Evolutionary conservation across 2,329 filamentous ascomycete species (phyloP).

Genomic region (Madurella mycetomatis): DNA sequence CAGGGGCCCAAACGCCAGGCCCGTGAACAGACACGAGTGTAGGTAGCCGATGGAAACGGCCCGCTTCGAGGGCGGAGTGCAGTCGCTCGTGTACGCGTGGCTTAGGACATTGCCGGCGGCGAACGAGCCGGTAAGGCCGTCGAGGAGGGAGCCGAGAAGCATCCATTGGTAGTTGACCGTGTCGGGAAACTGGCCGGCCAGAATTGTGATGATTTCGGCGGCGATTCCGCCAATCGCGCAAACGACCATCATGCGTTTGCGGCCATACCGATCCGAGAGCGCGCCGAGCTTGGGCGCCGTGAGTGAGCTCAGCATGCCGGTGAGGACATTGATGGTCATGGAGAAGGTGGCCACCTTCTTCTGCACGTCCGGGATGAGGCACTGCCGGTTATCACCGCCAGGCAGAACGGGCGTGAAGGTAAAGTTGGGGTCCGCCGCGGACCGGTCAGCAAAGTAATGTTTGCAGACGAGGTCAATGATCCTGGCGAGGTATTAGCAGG

Average conservation of each 20-base stretch:
- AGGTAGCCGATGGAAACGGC: slow-evolving; percentile 85
- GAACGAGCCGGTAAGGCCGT: slow-evolving; percentile 85
- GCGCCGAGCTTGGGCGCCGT: slow-evolving; percentile 78
- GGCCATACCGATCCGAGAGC: slow-evolving; percentile 81
- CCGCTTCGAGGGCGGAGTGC: slow-evolving; percentile 72
- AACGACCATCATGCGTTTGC: slow-evolving; percentile 68
- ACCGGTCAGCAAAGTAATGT: slow-evolving; percentile 70
- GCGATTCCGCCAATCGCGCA: slow-evolving; percentile 70
- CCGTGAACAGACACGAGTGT: slow-evolving; percentile 81
- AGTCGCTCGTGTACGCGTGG: slow-evolving; percentile 87
- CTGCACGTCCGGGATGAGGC: slow-evolving; percentile 74
- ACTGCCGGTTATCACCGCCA: slow-evolving; percentile 71
- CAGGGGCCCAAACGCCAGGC: slow-evolving; percentile 83
- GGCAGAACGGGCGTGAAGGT: slow-evolving; percentile 61
- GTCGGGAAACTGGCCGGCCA: slow-evolving; percentile 72
- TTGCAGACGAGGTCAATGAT: slow-evolving; percentile 80
- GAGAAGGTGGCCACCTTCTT: slow-evolving; percentile 72
- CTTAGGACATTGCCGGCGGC: slow-evolving; percentile 72
- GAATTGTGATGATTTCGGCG: slow-evolving; percentile 70
- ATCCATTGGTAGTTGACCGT: slow-evolving; percentile 72
- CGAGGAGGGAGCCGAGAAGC: slow-evolving; percentile 68
- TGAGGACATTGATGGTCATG: slow-evolving; percentile 67
- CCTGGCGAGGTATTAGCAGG: slow-evolving; percentile 31
- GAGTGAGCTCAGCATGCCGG: slow-evolving; percentile 74
- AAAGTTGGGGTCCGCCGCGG: slow-evolving; percentile 53